Percentiles rank a stretch among this genome's conserved stretches.
Evolutionary conservation across 179 eudicot genomes (phyloP).

Genomic region (Nepenthes alata): DNA sequence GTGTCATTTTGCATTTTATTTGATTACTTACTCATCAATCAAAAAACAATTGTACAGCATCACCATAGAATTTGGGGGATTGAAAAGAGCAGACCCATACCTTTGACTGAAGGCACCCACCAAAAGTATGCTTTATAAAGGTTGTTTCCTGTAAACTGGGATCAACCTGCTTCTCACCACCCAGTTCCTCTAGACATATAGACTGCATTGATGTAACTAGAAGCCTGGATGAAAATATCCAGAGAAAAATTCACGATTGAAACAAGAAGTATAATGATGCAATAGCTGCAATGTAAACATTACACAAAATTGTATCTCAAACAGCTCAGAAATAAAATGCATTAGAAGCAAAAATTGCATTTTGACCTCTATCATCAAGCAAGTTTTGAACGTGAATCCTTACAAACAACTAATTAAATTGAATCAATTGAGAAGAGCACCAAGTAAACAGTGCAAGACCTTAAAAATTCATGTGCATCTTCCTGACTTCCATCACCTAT

Average conservation of each 20-base stretch:
- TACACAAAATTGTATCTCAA: too few relatives aligned
- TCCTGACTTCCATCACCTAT: conserved; percentile 95
- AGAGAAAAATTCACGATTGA: not conserved
- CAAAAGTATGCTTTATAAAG: conserved; percentile 72
- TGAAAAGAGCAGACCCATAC: conserved; percentile 18
- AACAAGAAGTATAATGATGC: not conserved
- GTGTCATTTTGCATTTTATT: too few relatives aligned
- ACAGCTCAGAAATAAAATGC: too few relatives aligned
- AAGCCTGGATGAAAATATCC: conserved; percentile 35
- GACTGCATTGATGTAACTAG: conserved; percentile 93
- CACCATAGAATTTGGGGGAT: not conserved
- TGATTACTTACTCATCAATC: not conserved
- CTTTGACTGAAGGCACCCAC: conserved; percentile 86
- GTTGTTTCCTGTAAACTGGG: conserved; percentile 81
- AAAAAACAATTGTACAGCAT: not conserved
- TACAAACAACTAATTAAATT: not conserved
- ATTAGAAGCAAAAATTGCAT: too few relatives aligned
- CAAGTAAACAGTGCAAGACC: conserved; percentile 30
- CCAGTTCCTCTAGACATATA: conserved; percentile 75
- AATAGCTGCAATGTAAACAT: too few relatives aligned
- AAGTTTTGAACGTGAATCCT: too few relatives aligned
- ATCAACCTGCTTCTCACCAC: conserved; percentile 73
- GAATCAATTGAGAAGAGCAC: not conserved
- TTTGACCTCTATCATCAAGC: too few relatives aligned
- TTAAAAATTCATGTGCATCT: conserved; percentile 96